Percentiles rank a stretch among this genome's conserved stretches.
These are phyloP conservation scores for Penicillium sp. DNA, from an alignment of 2,329 filamentous ascomycete species.

Conservation along the genomic window DNA sequence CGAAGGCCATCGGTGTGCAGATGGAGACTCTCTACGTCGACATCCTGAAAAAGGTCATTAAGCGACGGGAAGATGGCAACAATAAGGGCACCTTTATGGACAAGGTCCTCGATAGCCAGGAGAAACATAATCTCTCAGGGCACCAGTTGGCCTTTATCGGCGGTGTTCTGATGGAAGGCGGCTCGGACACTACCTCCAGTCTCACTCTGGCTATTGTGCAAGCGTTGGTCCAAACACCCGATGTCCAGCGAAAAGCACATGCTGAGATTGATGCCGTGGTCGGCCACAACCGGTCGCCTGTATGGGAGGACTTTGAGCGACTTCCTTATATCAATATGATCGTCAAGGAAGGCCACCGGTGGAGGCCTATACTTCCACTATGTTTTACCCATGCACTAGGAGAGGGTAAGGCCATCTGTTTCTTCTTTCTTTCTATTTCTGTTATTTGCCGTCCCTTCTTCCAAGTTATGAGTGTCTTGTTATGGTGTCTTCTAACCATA, in stretches of 20 bases:
- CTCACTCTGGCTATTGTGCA: not conserved
- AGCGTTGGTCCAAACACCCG: not conserved
- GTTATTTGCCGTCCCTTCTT: not conserved
- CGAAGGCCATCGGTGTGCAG: not conserved
- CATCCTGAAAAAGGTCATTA: not conserved
- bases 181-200: not conserved
- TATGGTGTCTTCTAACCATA: not conserved
- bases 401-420: not conserved
- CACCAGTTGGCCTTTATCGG: not conserved
- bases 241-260: not conserved
- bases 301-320: not conserved
- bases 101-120: not conserved
- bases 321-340: conserved; percentile 3
- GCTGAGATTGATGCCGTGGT: conserved; percentile 3
- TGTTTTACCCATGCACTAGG: not conserved
- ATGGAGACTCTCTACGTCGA: not conserved
- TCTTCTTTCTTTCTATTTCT: too few species aligned
- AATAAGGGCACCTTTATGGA: not conserved
- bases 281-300: not conserved
- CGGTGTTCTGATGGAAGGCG: conserved; percentile 1
- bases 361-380: not conserved
- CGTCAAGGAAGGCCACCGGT: conserved; percentile 3
- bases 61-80: not conserved
- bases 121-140: not conserved
- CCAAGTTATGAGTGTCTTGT: too few species aligned